Evolutionary conservation across 345 rosid genomes (phyloP), one percentile per base, ranked within the genome.

Genomic region (Viola odorata): DNA sequence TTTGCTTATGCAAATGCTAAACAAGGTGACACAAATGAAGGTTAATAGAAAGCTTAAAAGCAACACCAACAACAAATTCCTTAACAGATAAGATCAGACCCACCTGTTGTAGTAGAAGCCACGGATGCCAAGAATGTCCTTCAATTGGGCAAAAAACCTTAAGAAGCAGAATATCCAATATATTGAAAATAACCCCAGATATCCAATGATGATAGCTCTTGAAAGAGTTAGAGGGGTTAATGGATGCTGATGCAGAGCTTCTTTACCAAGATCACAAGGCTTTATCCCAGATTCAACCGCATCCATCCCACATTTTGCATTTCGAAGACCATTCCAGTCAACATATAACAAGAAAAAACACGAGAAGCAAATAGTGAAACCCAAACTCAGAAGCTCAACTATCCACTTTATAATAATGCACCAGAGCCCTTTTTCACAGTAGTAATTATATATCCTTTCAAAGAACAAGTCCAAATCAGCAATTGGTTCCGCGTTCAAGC

Each of bases 261-360:
- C 98, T 73, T 85, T 88, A 16, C 84, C 84, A 64, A 95, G 96
- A 81, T 95, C 96, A 71, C 99, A 95, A 13, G 95, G 99, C 82
- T 80, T 91, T 58, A 76, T 87, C 68, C 99, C 96, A 37, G 98
- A 91, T 65, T 95, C 98, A 69, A 95, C 88, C 4, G 99, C 96
- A 81, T 95, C 90, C 91, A 95, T 85, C 37, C 99, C 99, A 72
- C 99, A 95, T 70, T 95, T 95, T 41, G 99, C 99, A 74, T 91
- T 91, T 62, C 89, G 83, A 68, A 95, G 96, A 71, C 98, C 99
- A 85, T 84, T 78, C 98, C 98, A 95, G 67, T 95, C 95, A 66
- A 95, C 98, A 77, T 70, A 95, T 57, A 95, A 57, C 60, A 95
- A 85, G 83, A 91, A 87, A 67, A 95, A 88, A n/a, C 90, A 96